These are phyloP conservation scores for Crucibulum laeve DNA, from an alignment of 768 basidiomycete genomes.

Conservation along the genomic window DNA sequence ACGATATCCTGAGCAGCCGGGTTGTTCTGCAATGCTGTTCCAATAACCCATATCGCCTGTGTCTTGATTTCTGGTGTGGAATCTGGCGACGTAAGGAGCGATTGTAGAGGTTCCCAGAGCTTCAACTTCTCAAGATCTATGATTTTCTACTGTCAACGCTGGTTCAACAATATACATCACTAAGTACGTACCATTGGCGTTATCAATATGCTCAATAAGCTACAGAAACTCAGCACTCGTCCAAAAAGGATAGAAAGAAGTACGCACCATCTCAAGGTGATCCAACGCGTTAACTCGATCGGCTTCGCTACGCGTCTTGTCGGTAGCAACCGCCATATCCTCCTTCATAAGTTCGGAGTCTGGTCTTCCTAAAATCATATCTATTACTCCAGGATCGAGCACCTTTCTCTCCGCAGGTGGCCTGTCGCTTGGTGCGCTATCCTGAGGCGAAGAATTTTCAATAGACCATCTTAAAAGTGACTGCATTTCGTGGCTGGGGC, in stretches of 20 bases:
- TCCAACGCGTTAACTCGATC: conserved; percentile 70
- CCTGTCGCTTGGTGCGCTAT: conserved; percentile 20
- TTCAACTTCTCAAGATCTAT: conserved; percentile 71
- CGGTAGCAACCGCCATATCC: conserved; percentile 58
- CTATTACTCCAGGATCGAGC: conserved; percentile 81
- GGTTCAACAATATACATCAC: background rate
- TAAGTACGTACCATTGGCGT: conserved; percentile 66
- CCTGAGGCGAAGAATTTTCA: conserved; percentile 51
- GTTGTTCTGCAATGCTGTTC: conserved; percentile 89
- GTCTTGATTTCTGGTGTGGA: conserved; percentile 59
- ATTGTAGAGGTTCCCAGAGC: conserved; percentile 76
- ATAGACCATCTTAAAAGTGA: conserved; percentile 81
- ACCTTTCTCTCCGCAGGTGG: conserved; percentile 37
- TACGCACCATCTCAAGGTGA: conserved; percentile 79
- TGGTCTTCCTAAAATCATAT: conserved; percentile 78
- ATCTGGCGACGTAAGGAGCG: conserved; percentile 48
- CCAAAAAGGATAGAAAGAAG: background rate
- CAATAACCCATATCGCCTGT: conserved; percentile 80
- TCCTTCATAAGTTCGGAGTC: conserved; percentile 86
- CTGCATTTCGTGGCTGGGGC: conserved; percentile 50
- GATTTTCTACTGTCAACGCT: background rate
- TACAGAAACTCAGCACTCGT: conserved; percentile 19
- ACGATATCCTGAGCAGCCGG: conserved; percentile 78
- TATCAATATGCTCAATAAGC: conserved; percentile 88
- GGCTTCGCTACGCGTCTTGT: conserved; percentile 48